These are phyloP conservation scores for Anthostomella pinea DNA, from an alignment of 2,329 filamentous ascomycete species.

Conservation along the genomic window DNA sequence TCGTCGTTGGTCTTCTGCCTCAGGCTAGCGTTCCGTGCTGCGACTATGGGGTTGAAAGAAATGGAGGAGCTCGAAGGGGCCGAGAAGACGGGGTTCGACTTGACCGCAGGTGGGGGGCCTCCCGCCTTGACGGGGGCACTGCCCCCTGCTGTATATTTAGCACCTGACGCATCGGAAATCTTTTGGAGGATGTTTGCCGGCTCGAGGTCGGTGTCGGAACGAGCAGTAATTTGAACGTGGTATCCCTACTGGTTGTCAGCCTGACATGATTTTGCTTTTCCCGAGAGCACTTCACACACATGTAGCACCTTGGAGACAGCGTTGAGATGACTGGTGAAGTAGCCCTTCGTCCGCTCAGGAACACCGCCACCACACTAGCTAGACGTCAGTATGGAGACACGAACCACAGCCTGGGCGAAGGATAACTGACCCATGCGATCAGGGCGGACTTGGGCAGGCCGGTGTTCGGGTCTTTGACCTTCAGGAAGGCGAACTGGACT, in stretches of 20 bases:
- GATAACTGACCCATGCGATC: constrained; percentile 70
- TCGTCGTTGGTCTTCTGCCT: constrained; percentile 66
- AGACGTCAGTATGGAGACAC: constrained; percentile 6
- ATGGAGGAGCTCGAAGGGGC: constrained; percentile 59
- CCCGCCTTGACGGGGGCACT: constrained; percentile 49
- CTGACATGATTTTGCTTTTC: too few relatives aligned
- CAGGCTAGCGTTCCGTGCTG: constrained; percentile 58
- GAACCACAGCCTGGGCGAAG: neutral
- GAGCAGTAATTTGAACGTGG: constrained; percentile 94
- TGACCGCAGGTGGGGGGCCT: constrained; percentile 66
- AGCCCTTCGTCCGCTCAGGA: constrained; percentile 96
- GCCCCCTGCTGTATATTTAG: constrained; percentile 80
- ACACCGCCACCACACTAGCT: constrained; percentile 84
- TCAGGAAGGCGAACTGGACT: constrained; percentile 95
- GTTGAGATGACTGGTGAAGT: constrained; percentile 92
- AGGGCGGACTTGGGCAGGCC: constrained; percentile 85
- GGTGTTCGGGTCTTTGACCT: constrained; percentile 93
- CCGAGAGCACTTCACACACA: too few relatives aligned
- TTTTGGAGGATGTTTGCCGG: constrained; percentile 89
- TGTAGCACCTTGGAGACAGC: constrained; percentile 90
- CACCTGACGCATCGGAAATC: constrained; percentile 88
- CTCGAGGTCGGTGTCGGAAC: constrained; percentile 83
- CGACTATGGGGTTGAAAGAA: constrained; percentile 66
- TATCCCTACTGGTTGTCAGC: too few relatives aligned
- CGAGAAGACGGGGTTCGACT: constrained; percentile 89